These are phyloP conservation scores for Tetraselmis striata DNA, from an alignment of 139 green algal genomes.

Conservation along the genomic window DNA sequence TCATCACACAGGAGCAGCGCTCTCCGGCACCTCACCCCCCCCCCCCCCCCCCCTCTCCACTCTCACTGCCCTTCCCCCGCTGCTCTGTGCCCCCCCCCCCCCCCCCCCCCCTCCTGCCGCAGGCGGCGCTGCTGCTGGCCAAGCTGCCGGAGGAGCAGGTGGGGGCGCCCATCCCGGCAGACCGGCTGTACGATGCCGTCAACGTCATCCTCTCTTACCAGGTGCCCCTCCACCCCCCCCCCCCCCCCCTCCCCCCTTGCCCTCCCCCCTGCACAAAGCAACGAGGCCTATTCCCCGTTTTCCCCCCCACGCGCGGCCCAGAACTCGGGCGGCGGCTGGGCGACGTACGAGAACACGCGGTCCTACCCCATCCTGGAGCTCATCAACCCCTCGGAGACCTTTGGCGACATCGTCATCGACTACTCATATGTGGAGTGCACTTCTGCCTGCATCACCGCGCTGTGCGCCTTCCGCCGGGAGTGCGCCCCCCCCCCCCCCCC, in stretches of 20 bases:
- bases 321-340: constrained; percentile 89
- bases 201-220: constrained; percentile 67
- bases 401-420: constrained; percentile 99
- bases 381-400: constrained; percentile 97
- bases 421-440: constrained; percentile 97
- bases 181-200: constrained; percentile 74
- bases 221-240: neutral
- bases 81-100: neutral
- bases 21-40: too few relatives aligned
- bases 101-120: constrained; percentile 11
- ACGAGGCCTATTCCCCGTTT: too few relatives aligned
- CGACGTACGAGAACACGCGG: constrained; percentile 97
- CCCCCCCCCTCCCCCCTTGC: too few relatives aligned
- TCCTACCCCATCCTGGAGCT: constrained; percentile 72
- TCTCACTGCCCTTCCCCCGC: neutral
- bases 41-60: neutral
- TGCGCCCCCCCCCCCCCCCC: constrained; percentile 34
- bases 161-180: constrained; percentile 48
- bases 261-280: too few relatives aligned
- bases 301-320: too few relatives aligned
- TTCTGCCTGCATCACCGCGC: constrained; percentile 85
- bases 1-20: too few relatives aligned
- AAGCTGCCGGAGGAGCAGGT: constrained; percentile 35
- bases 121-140: constrained; percentile 71
- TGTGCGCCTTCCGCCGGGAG: constrained; percentile 56